These are phyloP conservation scores for Wickerhamomyces ciferrii DNA, from an alignment of 805 yeast genomes.

Conservation along the genomic window DNA sequence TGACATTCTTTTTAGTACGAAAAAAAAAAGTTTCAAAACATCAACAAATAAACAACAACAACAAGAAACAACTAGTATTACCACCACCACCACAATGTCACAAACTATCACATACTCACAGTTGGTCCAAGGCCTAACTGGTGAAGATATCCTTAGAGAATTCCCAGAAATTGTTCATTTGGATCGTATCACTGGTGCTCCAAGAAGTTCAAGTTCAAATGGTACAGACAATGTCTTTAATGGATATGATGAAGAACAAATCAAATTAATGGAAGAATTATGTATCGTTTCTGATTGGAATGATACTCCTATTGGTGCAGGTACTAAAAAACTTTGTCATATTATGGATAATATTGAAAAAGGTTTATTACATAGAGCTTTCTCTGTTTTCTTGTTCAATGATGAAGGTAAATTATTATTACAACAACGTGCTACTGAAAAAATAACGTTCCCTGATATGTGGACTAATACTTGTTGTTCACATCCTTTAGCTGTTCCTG, in stretches of 20 bases:
- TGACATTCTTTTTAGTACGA: too few relatives aligned
- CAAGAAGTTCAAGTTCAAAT: slow-evolving; percentile 28
- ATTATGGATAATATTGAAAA: slow-evolving; percentile 79
- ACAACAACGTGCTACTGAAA: slow-evolving; percentile 95
- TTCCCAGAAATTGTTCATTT: slow-evolving; percentile 72
- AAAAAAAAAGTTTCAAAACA: neutral
- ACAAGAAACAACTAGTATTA: neutral
- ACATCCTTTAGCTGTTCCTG: slow-evolving; percentile 83
- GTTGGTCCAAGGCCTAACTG: slow-evolving; percentile 47
- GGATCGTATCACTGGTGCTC: slow-evolving; percentile 52
- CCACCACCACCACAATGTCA: too few relatives aligned
- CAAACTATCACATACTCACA: slow-evolving; percentile 33
- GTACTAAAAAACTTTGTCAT: slow-evolving; percentile 87
- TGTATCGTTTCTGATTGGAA: slow-evolving; percentile 90
- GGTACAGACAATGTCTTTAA: slow-evolving; percentile 45
- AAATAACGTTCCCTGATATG: slow-evolving; percentile 92
- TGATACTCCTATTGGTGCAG: slow-evolving; percentile 88
- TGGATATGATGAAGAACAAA: slow-evolving; percentile 94
- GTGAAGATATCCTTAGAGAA: slow-evolving; percentile 43
- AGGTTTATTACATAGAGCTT: slow-evolving; percentile 92
- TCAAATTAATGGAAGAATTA: slow-evolving; percentile 90
- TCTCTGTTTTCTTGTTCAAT: slow-evolving; percentile 90
- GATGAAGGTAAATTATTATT: slow-evolving; percentile 68
- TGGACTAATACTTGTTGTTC: slow-evolving; percentile 99
- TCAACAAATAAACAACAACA: neutral